phyloP scores from a whole-genome alignment of 140 eudicot species.

The Erigeron philadelphicus region DNA sequence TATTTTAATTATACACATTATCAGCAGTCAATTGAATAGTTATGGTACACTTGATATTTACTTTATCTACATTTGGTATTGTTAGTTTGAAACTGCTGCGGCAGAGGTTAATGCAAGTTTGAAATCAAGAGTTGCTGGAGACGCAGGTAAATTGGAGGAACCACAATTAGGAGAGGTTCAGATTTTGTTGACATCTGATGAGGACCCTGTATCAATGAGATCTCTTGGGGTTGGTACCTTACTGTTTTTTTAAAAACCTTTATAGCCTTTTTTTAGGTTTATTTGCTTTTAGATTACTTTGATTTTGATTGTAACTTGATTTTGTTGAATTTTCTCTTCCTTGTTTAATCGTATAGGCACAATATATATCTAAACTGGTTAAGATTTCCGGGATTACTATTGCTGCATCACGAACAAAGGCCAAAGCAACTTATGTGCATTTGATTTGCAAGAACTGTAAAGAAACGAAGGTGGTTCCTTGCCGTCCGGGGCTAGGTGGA shows the following conservation, averaged over 20 bases:
- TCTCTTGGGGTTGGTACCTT: constrained; percentile 73
- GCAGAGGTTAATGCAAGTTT: constrained; percentile 78
- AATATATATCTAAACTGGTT: constrained; percentile 87
- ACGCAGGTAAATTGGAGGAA: constrained; percentile 91
- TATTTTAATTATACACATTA: too few relatives aligned
- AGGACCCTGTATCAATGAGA: constrained; percentile 85
- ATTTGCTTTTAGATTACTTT: neutral
- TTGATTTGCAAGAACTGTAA: constrained; percentile 88
- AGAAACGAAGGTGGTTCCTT: constrained; percentile 79
- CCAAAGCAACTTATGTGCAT: constrained; percentile 92
- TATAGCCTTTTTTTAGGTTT: neutral
- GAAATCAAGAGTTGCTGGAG: constrained; percentile 82
- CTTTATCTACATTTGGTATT: constrained; percentile 14
- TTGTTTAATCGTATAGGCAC: constrained; percentile 49
- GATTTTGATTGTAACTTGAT: neutral
- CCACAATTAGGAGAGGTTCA: constrained; percentile 94
- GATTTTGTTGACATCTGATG: constrained; percentile 72
- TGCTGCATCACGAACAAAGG: constrained; percentile 96
- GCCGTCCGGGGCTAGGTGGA: constrained; percentile 98
- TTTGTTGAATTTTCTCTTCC: neutral
- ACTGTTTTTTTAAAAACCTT: neutral
- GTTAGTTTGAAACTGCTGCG: constrained; percentile 93
- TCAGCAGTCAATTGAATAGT: too few relatives aligned
- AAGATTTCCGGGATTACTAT: constrained; percentile 92
- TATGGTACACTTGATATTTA: neutral